Conservation (phyloP, 352 stramenopile genomes). For the Phytophthora capsici region DNA sequence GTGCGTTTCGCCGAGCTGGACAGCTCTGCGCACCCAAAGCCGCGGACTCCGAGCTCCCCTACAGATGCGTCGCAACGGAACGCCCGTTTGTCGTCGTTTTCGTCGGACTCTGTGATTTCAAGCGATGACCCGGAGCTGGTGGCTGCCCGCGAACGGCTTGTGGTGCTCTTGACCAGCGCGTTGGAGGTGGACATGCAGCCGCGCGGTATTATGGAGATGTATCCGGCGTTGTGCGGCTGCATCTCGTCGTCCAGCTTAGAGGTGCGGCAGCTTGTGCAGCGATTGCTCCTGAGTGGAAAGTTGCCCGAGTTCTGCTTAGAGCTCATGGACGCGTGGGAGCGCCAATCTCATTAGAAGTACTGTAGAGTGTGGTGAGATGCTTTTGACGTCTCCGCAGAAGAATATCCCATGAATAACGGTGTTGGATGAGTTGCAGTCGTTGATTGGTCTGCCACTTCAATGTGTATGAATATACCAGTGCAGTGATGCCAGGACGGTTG, state of each 20-base stretch:
- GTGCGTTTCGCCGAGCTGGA: conserved; percentile 54
- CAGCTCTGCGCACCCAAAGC: conserved; percentile 11
- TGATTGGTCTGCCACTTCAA: too few relatives aligned
- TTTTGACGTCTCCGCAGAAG: background rate
- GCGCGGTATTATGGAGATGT: conserved; percentile 75
- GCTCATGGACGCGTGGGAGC: conserved; percentile 43
- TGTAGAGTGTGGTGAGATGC: background rate
- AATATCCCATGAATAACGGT: background rate
- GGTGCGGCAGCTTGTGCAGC: conserved; percentile 74
- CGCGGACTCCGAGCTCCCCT: conserved; percentile 3
- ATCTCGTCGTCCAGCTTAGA: conserved; percentile 73
- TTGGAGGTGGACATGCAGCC: conserved; percentile 61
- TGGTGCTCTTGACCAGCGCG: conserved; percentile 68
- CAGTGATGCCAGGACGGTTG: too few relatives aligned
- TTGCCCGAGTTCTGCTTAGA: conserved; percentile 65
- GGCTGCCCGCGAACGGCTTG: conserved; percentile 63
- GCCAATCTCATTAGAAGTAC: conserved; percentile 35
- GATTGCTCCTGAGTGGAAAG: conserved; percentile 58
- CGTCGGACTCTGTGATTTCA: conserved; percentile 5
- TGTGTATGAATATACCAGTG: too few relatives aligned
- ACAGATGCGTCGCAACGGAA: conserved; percentile 8
- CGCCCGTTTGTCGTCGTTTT: conserved; percentile 5
- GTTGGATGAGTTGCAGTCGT: background rate
- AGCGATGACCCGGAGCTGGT: conserved; percentile 21
- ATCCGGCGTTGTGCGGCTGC: conserved; percentile 75